Base-by-base conservation (phyloP, 1,284 basidiomycete species). In the Earliella scabrosa region DNA sequence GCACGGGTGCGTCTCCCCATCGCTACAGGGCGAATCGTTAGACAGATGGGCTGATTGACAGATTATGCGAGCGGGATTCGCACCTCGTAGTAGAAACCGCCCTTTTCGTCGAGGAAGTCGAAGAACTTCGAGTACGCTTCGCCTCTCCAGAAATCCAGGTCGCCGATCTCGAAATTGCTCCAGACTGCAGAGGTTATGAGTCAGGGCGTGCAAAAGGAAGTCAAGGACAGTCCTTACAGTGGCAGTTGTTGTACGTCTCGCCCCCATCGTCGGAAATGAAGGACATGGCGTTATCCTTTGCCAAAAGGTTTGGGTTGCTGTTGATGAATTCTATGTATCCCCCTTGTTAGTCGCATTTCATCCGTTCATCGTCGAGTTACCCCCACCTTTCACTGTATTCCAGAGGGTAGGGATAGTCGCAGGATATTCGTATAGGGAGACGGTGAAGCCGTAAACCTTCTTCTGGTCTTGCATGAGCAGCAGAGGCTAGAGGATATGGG, bases 391-490 rank as follows among this genome's bases (percentile, higher is more conserved):
- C 23, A 82, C 81, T 3, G 79, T 71, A 35, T 79, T 68, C 87
- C 87, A 91, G 2, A 90, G 77, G 0, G 87, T 87, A 2, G 82
- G 80, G 45, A 90, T 86, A 1, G 88, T 90, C 50, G 78, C 80
- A 32, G 78, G 77, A 68, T 87, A 89, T 66, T 90, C 88, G 68
- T 82, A 85, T 29, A 90, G 71, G 0, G 85, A 82, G 23, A 91
- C 71, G 1, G 85, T 87, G 68, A 87, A 90, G 9, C 88, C 92
- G 65, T 94, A 94, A 45, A 92, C 85, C 75, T 95, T 95, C 50
- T 90, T 85, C 68, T 91, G 76, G 68, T 95, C 90, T 74, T 94
- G 80, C 94, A 97, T 96, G 63, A 92, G 74, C 48, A 94, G 73
- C 81, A 97, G 96, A 5, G 95, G 95, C 71, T 97, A n/a, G n/a